phyloP scores from a whole-genome alignment of 495 filamentous ascomycete genomes.

The Hypoxylon lienhwacheense region DNA sequence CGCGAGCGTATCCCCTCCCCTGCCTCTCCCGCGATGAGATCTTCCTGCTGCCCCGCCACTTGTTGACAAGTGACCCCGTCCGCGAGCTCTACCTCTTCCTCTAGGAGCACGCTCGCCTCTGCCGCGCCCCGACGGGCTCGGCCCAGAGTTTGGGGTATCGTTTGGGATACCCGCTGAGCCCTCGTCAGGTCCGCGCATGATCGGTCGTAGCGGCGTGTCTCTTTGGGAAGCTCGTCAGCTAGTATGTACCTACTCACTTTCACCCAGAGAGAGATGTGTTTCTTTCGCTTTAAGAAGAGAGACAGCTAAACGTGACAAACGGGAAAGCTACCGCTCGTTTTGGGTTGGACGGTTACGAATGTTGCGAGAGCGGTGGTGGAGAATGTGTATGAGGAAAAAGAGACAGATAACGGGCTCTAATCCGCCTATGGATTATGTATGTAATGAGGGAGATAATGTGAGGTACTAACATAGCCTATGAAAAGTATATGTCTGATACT shows the following conservation, averaged over 20 bases:
- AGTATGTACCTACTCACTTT: background rate
- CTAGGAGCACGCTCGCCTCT: constrained; percentile 41
- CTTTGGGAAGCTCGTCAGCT: background rate
- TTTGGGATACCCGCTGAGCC: constrained; percentile 1
- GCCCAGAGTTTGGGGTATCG: background rate
- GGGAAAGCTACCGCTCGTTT: no score
- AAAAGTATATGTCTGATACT: no score
- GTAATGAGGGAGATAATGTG: no score
- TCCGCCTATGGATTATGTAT: no score
- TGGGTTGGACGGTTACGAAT: no score
- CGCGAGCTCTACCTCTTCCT: constrained; percentile 45
- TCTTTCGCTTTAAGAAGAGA: no score
- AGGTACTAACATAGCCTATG: no score
- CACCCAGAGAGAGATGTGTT: no score
- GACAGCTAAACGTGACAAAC: no score
- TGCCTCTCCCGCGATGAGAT: constrained; percentile 36
- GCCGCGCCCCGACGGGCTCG: constrained; percentile 13
- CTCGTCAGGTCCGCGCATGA: background rate
- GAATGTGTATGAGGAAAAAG: no score
- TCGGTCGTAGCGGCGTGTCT: background rate
- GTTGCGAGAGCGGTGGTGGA: no score
- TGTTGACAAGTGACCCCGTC: constrained; percentile 11
- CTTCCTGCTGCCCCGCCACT: constrained; percentile 22
- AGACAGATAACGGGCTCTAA: no score
- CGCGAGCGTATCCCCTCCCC: constrained; percentile 22